phyloP scores from a whole-genome alignment of 768 basidiomycete genomes.

The Podaxis sp. region DNA sequence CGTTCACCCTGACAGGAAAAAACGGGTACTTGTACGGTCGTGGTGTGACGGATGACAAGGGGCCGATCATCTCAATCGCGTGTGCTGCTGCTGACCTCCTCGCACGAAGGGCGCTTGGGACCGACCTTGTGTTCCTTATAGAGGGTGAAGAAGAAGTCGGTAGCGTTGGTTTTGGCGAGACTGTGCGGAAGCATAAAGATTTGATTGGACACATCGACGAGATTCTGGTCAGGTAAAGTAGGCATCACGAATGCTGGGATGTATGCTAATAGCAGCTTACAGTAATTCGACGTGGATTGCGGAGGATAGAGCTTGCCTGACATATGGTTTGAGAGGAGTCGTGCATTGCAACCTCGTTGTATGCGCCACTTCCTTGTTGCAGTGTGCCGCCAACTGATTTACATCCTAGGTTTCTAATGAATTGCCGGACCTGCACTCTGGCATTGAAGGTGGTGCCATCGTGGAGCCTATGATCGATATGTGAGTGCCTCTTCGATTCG shows the following conservation, averaged over 20 bases:
- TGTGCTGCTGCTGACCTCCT: constrained; percentile 86
- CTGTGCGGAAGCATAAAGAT: constrained; percentile 73
- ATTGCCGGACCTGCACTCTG: constrained; percentile 86
- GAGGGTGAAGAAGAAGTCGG: constrained; percentile 99
- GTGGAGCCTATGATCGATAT: constrained; percentile 94
- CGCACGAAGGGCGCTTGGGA: constrained; percentile 65
- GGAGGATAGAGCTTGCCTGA: constrained; percentile 89
- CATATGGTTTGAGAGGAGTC: constrained; percentile 93
- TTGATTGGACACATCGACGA: constrained; percentile 85
- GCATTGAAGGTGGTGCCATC: constrained; percentile 87
- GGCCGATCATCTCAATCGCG: constrained; percentile 88
- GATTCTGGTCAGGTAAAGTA: constrained; percentile 74
- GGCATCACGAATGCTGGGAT: not conserved
- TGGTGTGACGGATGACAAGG: constrained; percentile 94
- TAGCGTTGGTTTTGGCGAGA: constrained; percentile 80
- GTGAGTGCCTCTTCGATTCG: constrained; percentile 35
- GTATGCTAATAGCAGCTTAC: not conserved
- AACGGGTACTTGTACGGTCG: constrained; percentile 92
- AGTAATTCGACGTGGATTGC: constrained; percentile 98
- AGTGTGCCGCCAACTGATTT: not conserved
- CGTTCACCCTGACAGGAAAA: constrained; percentile 76
- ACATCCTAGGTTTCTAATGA: constrained; percentile 59
- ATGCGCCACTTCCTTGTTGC: constrained; percentile 5
- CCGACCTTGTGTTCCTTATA: constrained; percentile 87
- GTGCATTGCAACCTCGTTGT: constrained; percentile 84